These are phyloP conservation scores for Lachancea sp. DNA, from an alignment of 805 yeast genomes.

Conservation along the genomic window DNA sequence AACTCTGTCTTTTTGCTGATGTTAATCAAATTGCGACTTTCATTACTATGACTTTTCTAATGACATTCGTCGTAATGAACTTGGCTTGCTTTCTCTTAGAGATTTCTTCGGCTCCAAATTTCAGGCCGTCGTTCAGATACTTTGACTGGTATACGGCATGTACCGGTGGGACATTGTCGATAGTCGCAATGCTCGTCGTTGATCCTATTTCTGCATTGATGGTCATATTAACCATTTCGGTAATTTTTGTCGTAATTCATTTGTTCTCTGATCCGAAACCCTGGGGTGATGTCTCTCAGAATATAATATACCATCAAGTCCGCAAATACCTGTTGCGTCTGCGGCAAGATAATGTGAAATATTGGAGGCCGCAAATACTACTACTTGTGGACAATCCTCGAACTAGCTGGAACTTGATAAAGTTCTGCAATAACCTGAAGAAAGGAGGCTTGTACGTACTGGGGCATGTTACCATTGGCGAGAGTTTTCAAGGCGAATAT, in stretches of 20 bases:
- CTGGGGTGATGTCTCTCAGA: constrained; percentile 98
- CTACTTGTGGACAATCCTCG: constrained; percentile 87
- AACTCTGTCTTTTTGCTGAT: constrained; percentile 78
- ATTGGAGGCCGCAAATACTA: constrained; percentile 96
- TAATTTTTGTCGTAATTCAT: constrained; percentile 74
- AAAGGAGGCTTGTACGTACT: constrained; percentile 90
- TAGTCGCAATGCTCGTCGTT: constrained; percentile 86
- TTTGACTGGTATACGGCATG: constrained; percentile 80
- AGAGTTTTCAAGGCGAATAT: constrained; percentile 55
- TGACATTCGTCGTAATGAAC: constrained; percentile 93
- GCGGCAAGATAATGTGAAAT: constrained; percentile 88
- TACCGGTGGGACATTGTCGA: constrained; percentile 61
- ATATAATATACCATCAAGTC: constrained; percentile 92
- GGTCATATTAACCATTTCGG: constrained; percentile 57
- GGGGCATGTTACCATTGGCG: constrained; percentile 74
- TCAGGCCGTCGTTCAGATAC: constrained; percentile 88
- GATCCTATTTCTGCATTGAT: constrained; percentile 85
- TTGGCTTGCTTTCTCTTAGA: constrained; percentile 85
- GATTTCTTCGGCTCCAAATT: constrained; percentile 94
- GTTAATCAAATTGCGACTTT: constrained; percentile 91
- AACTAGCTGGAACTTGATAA: constrained; percentile 84
- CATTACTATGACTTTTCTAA: constrained; percentile 93
- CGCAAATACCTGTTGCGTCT: constrained; percentile 74
- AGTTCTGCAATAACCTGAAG: constrained; percentile 88
- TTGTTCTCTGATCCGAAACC: constrained; percentile 90